A percentile compares a stretch with the other conserved stretches of the same genome.
Conservation (phyloP, 495 filamentous ascomycete genomes). For the Penicillium alfredii region DNA sequence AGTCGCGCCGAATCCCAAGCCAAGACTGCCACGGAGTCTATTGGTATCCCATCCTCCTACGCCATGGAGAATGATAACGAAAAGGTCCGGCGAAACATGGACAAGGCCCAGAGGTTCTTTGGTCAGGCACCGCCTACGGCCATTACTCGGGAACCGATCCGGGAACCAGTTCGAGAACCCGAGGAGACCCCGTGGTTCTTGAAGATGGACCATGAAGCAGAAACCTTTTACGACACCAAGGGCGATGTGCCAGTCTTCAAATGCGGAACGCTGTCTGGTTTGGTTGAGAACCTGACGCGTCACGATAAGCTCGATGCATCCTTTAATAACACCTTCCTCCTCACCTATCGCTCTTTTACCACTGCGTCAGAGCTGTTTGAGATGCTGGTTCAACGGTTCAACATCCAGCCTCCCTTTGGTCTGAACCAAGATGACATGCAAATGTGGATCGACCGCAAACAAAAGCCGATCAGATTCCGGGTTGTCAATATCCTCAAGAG, state of each 20-base stretch:
- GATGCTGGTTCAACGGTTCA: conserved; percentile 83
- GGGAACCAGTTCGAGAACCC: conserved; percentile 44
- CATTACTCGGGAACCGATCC: conserved; percentile 41
- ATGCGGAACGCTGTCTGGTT: conserved; percentile 78
- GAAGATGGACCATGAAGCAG: conserved; percentile 81
- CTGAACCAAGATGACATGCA: conserved; percentile 71
- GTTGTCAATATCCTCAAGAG: conserved; percentile 96
- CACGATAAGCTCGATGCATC: conserved; percentile 93
- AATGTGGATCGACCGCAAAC: conserved; percentile 86
- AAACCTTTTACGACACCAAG: conserved; percentile 85
- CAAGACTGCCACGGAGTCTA: conserved; percentile 26
- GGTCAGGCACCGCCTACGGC: conserved; percentile 67
- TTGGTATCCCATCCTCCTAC: conserved; percentile 64
- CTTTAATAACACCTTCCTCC: conserved; percentile 95
- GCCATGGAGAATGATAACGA: conserved; percentile 50
- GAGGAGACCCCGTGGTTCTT: conserved; percentile 82
- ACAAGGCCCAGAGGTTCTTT: conserved; percentile 83
- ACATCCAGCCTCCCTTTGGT: conserved; percentile 85
- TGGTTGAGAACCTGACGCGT: conserved; percentile 94
- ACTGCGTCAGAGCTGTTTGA: conserved; percentile 86
- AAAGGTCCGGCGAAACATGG: conserved; percentile 61
- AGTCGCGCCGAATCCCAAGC: conserved; percentile 32
- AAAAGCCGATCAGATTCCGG: conserved; percentile 89
- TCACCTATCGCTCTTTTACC: conserved; percentile 95
- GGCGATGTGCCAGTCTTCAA: conserved; percentile 63